These are phyloP conservation scores for Tricholoma flavovirens DNA, from an alignment of 768 basidiomycete genomes.

Conservation along the genomic window DNA sequence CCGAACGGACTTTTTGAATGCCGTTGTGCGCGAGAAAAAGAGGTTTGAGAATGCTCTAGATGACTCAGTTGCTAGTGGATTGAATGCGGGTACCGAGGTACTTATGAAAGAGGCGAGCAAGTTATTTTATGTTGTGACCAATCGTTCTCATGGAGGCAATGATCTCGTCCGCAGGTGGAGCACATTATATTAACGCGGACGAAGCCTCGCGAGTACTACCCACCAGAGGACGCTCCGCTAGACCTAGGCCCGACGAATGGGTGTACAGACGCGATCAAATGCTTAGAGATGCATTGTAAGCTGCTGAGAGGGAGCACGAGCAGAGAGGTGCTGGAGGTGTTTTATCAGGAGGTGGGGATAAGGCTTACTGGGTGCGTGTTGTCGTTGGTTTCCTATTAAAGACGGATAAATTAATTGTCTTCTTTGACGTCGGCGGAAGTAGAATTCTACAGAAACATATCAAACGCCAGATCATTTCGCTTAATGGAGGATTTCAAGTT, in stretches of 20 bases:
- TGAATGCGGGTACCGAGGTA: constrained; percentile 94
- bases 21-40: constrained; percentile 94
- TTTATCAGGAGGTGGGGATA: constrained; percentile 95
- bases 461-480: constrained; percentile 94
- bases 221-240: constrained; percentile 68
- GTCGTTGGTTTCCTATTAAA: not conserved
- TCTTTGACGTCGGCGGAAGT: not conserved
- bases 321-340: constrained; percentile 95
- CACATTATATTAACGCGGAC: constrained; percentile 85
- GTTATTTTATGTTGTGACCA: not conserved
- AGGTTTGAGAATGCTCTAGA: constrained; percentile 89
- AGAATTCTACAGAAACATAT: constrained; percentile 96
- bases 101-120: constrained; percentile 82
- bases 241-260: constrained; percentile 85
- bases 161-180: constrained; percentile 65
- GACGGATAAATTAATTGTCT: not conserved
- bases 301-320: constrained; percentile 90
- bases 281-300: constrained; percentile 86
- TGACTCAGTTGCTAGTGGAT: constrained; percentile 86
- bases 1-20: constrained; percentile 88
- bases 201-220: constrained; percentile 84
- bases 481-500: constrained; percentile 90
- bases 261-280: constrained; percentile 85
- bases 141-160: not conserved
- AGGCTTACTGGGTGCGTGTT: constrained; percentile 69